A percentile compares a stretch with the other conserved stretches of the same genome.
Evolutionary conservation across 2,329 filamentous ascomycete genomes (phyloP).

Genomic region (Cladosporium phlei): DNA sequence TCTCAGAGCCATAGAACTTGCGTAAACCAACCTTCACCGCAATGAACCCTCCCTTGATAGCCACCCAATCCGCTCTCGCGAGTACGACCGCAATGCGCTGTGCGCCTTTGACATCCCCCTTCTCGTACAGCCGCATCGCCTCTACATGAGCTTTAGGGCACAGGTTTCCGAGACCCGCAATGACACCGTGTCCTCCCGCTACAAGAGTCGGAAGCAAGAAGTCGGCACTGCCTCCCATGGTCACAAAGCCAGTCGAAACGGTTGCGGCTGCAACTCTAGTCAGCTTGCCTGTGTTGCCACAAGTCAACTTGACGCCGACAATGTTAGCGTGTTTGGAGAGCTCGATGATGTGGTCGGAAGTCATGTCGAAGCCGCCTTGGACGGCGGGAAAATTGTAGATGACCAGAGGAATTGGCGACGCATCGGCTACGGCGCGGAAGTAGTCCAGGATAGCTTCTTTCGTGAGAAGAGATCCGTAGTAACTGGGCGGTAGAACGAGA

Average conservation of each 20-base stretch:
- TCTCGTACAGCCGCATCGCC: conserved; percentile 55
- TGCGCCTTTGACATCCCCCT: conserved; percentile 58
- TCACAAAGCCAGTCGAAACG: conserved; percentile 54
- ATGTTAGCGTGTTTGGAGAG: conserved; percentile 61
- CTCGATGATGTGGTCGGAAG: conserved; percentile 57
- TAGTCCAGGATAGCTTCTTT: conserved; percentile 57
- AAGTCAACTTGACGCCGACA: conserved; percentile 64
- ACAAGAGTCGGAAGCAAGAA: conserved; percentile 67
- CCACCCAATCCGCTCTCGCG: conserved; percentile 64
- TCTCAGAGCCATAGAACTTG: conserved; percentile 62
- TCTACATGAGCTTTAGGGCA: conserved; percentile 62
- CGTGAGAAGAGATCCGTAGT: conserved; percentile 66
- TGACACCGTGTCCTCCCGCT: conserved; percentile 66
- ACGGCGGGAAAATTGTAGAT: conserved; percentile 68
- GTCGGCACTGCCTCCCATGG: conserved; percentile 68
- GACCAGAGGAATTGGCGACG: conserved; percentile 59
- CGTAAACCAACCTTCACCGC: conserved; percentile 64
- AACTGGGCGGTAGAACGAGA: conserved; percentile 69
- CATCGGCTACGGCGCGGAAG: conserved; percentile 61
- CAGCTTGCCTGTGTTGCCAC: conserved; percentile 66
- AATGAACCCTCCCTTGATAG: conserved; percentile 64
- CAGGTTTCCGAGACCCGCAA: conserved; percentile 68
- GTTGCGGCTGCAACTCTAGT: conserved; percentile 55
- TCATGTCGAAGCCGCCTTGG: conserved; percentile 59
- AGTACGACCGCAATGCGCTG: conserved; percentile 61